Evolutionary conservation across 768 basidiomycete genomes (phyloP), one percentile per base, ranked within the genome.

Genomic region (Agaricus blazei): DNA sequence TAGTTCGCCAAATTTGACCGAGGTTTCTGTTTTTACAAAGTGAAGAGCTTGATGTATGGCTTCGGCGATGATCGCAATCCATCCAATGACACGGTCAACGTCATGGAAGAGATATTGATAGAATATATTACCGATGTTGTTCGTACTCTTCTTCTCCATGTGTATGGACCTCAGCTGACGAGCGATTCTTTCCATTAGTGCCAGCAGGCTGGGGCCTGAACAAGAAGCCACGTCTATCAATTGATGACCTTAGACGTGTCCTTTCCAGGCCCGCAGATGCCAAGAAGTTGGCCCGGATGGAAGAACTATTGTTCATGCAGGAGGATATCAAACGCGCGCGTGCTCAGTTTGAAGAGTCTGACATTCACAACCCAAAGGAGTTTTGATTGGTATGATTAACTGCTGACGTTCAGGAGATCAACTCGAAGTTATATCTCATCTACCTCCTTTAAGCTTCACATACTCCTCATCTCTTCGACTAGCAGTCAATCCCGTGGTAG

Each of bases 21-120:
- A 59, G 52, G 54, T 51, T 57, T 51, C 49, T 48, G 27, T 57
- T 60, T 54, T 45, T 54, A 53, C 51, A 11, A 62, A 92, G 92
- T 94, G 56, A 84, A 86, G 62, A 89, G 79, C 58, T 72, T 94
- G 49, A 93, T 93, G 92, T 95, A 93, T 64, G 93, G 90, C 28
- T 97, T 96, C 69, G 93, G 93, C 9, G 93, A 97, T 66, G 92
- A 93, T 65, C 78, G 88, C 14, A 89, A 91, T 61, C 90, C 93
- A 0, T 87, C 91, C 2, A 87, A 82, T 38, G 93, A 97, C 62
- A 89, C 90, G 0, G 89, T 94, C 27, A 87, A 83, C 60, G 88
- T 95, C 38, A 90, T 96, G 90, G 93, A 96, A 66, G 93, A 96
- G 65, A 93, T 96, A 51, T 72, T 96, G 49, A 81, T 93, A 42